phyloP scores from a whole-genome alignment of 2,329 filamentous ascomycete genomes.

The Aureobasidium sp. region DNA sequence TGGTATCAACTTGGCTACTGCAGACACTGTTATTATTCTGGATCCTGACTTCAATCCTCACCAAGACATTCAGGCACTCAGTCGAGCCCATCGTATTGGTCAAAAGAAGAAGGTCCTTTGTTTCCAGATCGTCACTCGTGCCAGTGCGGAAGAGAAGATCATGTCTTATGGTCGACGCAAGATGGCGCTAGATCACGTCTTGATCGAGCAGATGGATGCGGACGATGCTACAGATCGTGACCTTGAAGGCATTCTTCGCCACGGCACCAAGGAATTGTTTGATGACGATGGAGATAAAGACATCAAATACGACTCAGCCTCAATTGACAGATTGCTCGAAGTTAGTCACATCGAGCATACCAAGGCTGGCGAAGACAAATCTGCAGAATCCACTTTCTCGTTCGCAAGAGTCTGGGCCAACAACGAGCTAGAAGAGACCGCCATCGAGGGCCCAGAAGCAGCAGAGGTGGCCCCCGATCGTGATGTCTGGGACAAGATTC shows the following conservation, averaged over 20 bases:
- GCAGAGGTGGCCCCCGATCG: constrained; percentile 51
- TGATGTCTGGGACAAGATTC: constrained; percentile 82
- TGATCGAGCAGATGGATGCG: constrained; percentile 85
- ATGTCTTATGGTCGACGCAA: constrained; percentile 94
- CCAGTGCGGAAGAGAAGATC: constrained; percentile 88
- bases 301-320: constrained; percentile 72
- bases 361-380: constrained; percentile 54
- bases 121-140: constrained; percentile 86
- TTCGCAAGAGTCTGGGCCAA: constrained; percentile 91
- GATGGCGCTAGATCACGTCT: constrained; percentile 87
- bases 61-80: constrained; percentile 92
- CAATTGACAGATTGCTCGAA: constrained; percentile 87
- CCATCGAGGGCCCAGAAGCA: constrained; percentile 45
- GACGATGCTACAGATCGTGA: constrained; percentile 75
- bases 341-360: constrained; percentile 73
- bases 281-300: constrained; percentile 64
- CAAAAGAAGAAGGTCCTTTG: constrained; percentile 94
- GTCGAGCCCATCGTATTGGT: constrained; percentile 89
- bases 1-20: constrained; percentile 93
- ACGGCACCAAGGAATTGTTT: constrained; percentile 83
- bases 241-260: constrained; percentile 77
- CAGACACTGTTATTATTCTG: constrained; percentile 95
- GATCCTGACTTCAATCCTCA: constrained; percentile 98
- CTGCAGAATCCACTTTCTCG: constrained; percentile 74
- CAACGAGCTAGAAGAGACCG: constrained; percentile 59